These are phyloP conservation scores for Phytophthora rubi DNA, from an alignment of 352 stramenopile species.

Conservation along the genomic window DNA sequence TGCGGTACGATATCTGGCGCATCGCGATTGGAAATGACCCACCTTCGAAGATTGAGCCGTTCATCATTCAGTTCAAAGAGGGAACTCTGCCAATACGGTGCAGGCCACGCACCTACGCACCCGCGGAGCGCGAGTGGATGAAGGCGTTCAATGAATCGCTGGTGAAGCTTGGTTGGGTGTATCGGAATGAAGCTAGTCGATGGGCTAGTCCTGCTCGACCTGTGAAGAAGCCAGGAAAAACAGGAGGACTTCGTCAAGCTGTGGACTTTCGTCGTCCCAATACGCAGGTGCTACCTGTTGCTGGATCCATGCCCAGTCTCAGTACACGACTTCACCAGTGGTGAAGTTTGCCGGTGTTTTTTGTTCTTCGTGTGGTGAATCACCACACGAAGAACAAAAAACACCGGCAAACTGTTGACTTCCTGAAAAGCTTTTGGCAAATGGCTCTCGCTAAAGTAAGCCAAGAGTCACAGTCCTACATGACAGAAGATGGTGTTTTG, in stretches of 20 bases:
- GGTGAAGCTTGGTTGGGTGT: constrained; percentile 7
- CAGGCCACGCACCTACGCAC: not conserved
- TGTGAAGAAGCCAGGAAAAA: constrained; percentile 12
- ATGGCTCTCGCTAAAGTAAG: constrained; percentile 1
- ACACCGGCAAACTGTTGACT: constrained; percentile 15
- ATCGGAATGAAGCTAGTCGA: constrained; percentile 9
- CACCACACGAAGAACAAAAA: constrained; percentile 2
- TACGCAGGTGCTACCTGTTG: not conserved
- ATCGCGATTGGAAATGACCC: constrained; percentile 8
- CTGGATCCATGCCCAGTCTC: constrained; percentile 8
- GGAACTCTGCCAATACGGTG: not conserved
- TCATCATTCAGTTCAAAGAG: not conserved
- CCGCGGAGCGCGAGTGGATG: constrained; percentile 3
- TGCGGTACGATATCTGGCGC: not conserved
- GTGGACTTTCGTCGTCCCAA: constrained; percentile 8
- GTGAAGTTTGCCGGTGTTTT: too few species aligned
- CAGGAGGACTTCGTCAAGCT: constrained; percentile 10
- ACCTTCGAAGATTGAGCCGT: constrained; percentile 12
- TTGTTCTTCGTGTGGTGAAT: too few species aligned
- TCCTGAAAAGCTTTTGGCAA: constrained; percentile 17
- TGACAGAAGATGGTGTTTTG: constrained; percentile 17
- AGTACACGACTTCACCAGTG: constrained; percentile 12
- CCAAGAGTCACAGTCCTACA: constrained; percentile 8
- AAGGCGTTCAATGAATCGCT: constrained; percentile 3
- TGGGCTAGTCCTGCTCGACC: constrained; percentile 7